Evolutionary conservation across 129 eudicot species (phyloP).

Genomic region (Centella asiatica): DNA sequence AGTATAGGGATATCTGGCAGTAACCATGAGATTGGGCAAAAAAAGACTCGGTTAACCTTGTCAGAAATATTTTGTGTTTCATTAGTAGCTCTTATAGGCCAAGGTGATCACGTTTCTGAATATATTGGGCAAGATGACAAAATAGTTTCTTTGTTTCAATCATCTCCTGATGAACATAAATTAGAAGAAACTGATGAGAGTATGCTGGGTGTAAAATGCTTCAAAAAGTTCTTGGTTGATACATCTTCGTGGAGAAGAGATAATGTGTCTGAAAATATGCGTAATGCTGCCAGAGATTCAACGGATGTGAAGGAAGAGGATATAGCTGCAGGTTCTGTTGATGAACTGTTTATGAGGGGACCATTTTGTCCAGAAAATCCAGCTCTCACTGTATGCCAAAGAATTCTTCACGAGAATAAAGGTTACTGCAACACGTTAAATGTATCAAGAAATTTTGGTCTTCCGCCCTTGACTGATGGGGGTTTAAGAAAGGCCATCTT

Average conservation of each 20-base stretch:
- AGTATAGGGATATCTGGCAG: conserved; percentile 22
- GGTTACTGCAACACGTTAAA: conserved; percentile 47
- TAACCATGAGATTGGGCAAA: conserved; percentile 21
- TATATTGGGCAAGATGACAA: conserved; percentile 45
- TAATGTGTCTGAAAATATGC: conserved; percentile 4
- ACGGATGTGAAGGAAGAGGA: conserved; percentile 14
- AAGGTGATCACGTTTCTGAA: conserved; percentile 75
- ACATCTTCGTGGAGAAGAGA: conserved; percentile 28
- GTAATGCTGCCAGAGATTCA: not conserved
- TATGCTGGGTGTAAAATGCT: conserved; percentile 17
- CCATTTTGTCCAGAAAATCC: conserved; percentile 72
- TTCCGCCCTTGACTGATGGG: conserved; percentile 81
- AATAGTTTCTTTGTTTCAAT: conserved; percentile 25
- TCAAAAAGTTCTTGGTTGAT: conserved; percentile 61
- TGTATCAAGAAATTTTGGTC: conserved; percentile 54
- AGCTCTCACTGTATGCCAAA: conserved; percentile 58
- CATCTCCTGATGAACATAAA: conserved; percentile 17
- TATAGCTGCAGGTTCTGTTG: conserved; percentile 1
- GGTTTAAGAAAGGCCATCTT: conserved; percentile 55
- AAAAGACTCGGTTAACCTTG: conserved; percentile 52
- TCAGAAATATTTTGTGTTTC: conserved; percentile 85
- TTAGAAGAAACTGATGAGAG: conserved; percentile 12
- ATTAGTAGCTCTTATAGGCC: conserved; percentile 71
- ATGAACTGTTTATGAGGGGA: conserved; percentile 21
- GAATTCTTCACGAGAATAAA: conserved; percentile 39